Evolutionary conservation across 306 rosid genomes (phyloP).

Genomic region (Dryas alaskensis): DNA sequence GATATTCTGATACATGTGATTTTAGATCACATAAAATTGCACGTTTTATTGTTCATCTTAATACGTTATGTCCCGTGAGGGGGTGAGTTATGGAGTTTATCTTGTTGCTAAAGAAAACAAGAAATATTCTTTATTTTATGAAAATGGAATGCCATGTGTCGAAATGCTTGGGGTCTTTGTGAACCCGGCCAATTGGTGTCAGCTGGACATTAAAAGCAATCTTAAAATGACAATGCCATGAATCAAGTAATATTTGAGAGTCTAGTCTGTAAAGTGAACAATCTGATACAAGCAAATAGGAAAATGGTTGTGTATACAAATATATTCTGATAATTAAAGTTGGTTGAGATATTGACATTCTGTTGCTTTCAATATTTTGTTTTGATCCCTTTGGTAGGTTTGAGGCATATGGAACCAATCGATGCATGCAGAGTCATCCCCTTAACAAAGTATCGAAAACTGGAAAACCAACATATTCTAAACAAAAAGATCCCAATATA

Average conservation of each 20-base stretch:
- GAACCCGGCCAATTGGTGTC: constrained; percentile 47
- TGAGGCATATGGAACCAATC: constrained; percentile 43
- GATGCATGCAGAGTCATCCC: constrained; percentile 41
- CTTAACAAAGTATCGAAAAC: constrained; percentile 25
- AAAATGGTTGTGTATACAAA: neutral
- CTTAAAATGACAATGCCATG: constrained; percentile 8
- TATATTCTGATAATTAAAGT: constrained; percentile 21
- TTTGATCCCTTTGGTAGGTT: constrained; percentile 40
- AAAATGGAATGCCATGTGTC: constrained; percentile 34
- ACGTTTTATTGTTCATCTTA: too few relatives aligned
- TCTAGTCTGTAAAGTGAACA: constrained; percentile 16
- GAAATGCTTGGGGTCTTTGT: constrained; percentile 20
- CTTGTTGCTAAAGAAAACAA: neutral
- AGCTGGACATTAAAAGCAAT: constrained; percentile 29
- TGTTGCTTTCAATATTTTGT: constrained; percentile 31
- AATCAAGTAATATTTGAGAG: constrained; percentile 9
- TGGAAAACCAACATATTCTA: constrained; percentile 39
- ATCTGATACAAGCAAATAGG: constrained; percentile 15
- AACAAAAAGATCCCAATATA: constrained; percentile 25
- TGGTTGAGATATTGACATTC: constrained; percentile 33
- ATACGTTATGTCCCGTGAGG: too few relatives aligned
- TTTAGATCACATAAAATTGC: too few relatives aligned
- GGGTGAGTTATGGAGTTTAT: too few relatives aligned
- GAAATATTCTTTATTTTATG: constrained; percentile 11
- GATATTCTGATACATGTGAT: too few relatives aligned